Percentiles rank a stretch among this genome's conserved stretches.
These are phyloP conservation scores for Coemansia sp. DNA, from an alignment of 192 early-diverging fungal genomes.

Conservation along the genomic window DNA sequence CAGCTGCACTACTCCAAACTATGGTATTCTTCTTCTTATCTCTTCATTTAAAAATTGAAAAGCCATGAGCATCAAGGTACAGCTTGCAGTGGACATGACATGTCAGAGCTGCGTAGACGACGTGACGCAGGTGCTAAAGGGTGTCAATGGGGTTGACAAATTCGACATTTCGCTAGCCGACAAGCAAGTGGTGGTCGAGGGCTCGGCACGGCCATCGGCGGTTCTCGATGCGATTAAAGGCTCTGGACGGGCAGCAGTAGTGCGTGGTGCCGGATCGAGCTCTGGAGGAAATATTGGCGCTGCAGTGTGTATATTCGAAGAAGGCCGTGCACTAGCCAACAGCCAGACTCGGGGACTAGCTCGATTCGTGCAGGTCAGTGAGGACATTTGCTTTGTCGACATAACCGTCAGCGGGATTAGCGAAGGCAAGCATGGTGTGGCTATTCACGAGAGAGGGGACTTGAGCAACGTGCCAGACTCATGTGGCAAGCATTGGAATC, in stretches of 20 bases:
- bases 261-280: slow-evolving; percentile 72
- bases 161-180: slow-evolving; percentile 65
- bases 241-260: slow-evolving; percentile 72
- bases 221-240: slow-evolving; percentile 63
- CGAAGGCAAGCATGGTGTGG: slow-evolving; percentile 65
- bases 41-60: too few relatives aligned
- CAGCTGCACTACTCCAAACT: too few relatives aligned
- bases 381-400: slow-evolving; percentile 73
- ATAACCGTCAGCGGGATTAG: slow-evolving; percentile 69
- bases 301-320: slow-evolving; percentile 89
- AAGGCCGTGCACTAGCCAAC: slow-evolving; percentile 28
- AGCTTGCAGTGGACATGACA: slow-evolving; percentile 85
- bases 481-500: slow-evolving; percentile 41
- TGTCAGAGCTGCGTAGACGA: slow-evolving; percentile 76
- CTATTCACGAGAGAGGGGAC: slow-evolving; percentile 80
- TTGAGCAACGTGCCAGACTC: slow-evolving; percentile 55
- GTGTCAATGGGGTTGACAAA: slow-evolving; percentile 58
- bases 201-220: slow-evolving; percentile 52
- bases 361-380: slow-evolving; percentile 75
- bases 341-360: slow-evolving; percentile 60
- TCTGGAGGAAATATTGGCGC: slow-evolving; percentile 64
- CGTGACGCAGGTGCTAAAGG: slow-evolving; percentile 59
- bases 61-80: slow-evolving; percentile 55
- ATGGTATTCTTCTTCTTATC: too few relatives aligned
- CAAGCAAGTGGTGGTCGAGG: slow-evolving; percentile 75